Conservation (phyloP, 2,329 filamentous ascomycete genomes). For the Leptosphaerulina australis region DNA sequence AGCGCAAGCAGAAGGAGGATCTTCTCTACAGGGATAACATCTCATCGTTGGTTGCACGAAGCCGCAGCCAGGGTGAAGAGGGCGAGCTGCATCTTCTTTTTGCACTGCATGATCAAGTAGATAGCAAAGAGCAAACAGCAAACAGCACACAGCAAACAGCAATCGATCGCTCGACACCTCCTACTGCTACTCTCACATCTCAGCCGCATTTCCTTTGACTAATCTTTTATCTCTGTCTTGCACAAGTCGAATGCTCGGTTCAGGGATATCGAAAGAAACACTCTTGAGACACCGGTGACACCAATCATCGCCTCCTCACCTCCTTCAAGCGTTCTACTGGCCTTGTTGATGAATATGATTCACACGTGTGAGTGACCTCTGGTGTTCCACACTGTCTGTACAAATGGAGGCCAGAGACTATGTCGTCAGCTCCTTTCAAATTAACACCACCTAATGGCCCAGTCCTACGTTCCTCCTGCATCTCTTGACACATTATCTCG, state of each 20-base stretch:
- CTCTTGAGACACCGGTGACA: background rate
- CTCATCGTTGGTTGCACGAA: too few species aligned
- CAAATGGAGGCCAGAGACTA: background rate
- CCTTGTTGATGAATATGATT: background rate
- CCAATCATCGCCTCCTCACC: background rate
- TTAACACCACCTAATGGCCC: background rate
- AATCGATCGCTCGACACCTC: background rate
- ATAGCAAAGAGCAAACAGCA: background rate
- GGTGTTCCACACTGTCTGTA: background rate
- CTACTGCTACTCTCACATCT: too few species aligned
- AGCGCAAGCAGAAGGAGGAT: too few species aligned
- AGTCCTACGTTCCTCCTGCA: background rate
- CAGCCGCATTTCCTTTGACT: too few species aligned
- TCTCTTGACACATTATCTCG: background rate
- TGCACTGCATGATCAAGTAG: background rate
- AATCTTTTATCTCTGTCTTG: too few species aligned
- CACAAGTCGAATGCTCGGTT: too few species aligned
- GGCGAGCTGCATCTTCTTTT: background rate
- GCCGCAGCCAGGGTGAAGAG: background rate
- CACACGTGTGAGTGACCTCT: background rate
- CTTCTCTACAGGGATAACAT: too few species aligned
- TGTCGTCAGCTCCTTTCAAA: background rate
- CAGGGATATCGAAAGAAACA: too few species aligned
- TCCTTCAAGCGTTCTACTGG: background rate
- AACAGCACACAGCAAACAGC: background rate